A percentile compares a stretch with the other conserved stretches of the same genome.
These are phyloP conservation scores for Silene conica DNA, from an alignment of 148 eudicot genomes.

Conservation along the genomic window DNA sequence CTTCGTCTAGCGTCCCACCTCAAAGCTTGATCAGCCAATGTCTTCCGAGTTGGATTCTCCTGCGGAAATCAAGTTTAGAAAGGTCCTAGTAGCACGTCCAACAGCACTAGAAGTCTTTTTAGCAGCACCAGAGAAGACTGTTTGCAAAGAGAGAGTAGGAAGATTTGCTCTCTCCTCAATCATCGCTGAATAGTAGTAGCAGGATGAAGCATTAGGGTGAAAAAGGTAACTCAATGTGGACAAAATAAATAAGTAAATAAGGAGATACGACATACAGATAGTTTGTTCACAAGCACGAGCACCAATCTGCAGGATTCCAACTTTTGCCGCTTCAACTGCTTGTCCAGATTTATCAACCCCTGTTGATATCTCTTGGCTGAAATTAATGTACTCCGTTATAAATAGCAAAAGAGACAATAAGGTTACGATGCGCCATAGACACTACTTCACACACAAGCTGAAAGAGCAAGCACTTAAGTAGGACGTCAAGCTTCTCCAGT, in stretches of 20 bases:
- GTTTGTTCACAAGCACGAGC: constrained; percentile 71
- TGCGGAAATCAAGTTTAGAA: constrained; percentile 54
- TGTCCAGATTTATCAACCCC: constrained; percentile 86
- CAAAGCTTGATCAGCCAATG: constrained; percentile 31
- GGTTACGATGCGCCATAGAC: not conserved
- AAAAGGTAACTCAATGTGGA: constrained; percentile 1
- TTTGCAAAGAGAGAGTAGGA: constrained; percentile 67
- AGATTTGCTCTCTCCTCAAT: constrained; percentile 84
- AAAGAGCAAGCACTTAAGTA: not conserved
- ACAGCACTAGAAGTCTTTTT: constrained; percentile 75
- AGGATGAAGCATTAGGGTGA: constrained; percentile 2
- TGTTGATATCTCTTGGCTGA: constrained; percentile 84
- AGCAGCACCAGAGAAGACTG: constrained; percentile 78
- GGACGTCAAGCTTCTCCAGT: not conserved
- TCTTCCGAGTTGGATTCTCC: constrained; percentile 37
- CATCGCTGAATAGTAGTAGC: constrained; percentile 54
- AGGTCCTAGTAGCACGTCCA: constrained; percentile 54
- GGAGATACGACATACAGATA: constrained; percentile 44
- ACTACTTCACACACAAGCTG: not conserved
- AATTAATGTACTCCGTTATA: not conserved
- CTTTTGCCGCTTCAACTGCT: constrained; percentile 89
- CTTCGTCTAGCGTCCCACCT: constrained; percentile 24
- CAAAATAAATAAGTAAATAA: not conserved
- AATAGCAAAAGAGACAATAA: constrained; percentile 6
- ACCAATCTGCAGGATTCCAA: constrained; percentile 75